Percentiles rank a stretch among this genome's conserved stretches.
Evolutionary conservation across 768 basidiomycete species (phyloP).

Genomic region (Tylopilus cervinicoccineus): DNA sequence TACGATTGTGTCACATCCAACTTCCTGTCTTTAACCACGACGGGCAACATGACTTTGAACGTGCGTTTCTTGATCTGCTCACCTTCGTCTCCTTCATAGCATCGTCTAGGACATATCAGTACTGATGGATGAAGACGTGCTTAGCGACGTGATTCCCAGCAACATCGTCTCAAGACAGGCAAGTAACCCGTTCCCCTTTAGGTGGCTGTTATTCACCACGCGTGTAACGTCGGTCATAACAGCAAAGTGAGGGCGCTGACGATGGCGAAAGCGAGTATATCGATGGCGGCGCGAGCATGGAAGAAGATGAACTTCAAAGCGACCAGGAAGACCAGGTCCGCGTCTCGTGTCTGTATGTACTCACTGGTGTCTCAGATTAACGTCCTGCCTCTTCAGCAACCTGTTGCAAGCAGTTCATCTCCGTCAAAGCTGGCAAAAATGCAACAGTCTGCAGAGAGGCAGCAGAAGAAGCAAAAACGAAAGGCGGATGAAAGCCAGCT

Average conservation of each 20-base stretch:
- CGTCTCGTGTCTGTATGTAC: background rate
- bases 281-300: slow-evolving; percentile 50
- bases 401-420: slow-evolving; percentile 23
- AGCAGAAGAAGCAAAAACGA: slow-evolving; percentile 48
- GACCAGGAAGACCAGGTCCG: slow-evolving; percentile 42
- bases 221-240: slow-evolving; percentile 23
- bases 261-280: slow-evolving; percentile 68
- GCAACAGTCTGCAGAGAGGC: slow-evolving; percentile 37
- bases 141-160: slow-evolving; percentile 88
- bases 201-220: slow-evolving; percentile 6
- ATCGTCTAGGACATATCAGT: slow-evolving; percentile 10
- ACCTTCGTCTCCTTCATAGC: background rate
- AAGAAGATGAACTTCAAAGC: slow-evolving; percentile 61
- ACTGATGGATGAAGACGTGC: slow-evolving; percentile 67
- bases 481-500: slow-evolving; percentile 71
- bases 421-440: slow-evolving; percentile 34
- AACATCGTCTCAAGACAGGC: slow-evolving; percentile 90
- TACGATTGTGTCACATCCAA: slow-evolving; percentile 10
- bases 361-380: slow-evolving; percentile 3
- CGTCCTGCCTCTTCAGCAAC: slow-evolving; percentile 9
- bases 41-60: slow-evolving; percentile 18
- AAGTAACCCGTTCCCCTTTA: slow-evolving; percentile 16
- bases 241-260: slow-evolving; percentile 67
- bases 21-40: slow-evolving; percentile 24
- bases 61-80: slow-evolving; percentile 14